phyloP scores from a whole-genome alignment of 371 early-diverging fungal species.

The Lichtheimia ramosa region DNA sequence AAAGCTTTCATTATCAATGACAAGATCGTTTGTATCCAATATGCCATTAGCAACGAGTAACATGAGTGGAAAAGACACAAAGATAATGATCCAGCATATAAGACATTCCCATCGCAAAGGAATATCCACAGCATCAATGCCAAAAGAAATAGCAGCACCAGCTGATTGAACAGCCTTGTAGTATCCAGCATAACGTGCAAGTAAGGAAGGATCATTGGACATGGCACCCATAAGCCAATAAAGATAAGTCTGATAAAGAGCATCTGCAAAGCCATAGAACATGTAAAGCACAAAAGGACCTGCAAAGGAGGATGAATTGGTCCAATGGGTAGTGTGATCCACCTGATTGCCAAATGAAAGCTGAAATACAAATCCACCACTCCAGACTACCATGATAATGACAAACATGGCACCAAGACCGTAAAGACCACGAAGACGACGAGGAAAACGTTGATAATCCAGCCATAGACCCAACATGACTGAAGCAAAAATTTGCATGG shows the following conservation, averaged over 20 bases:
- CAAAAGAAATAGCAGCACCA: slow-evolving; percentile 39
- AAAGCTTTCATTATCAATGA: neutral
- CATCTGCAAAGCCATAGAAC: slow-evolving; percentile 69
- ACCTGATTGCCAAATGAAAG: slow-evolving; percentile 37
- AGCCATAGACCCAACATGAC: slow-evolving; percentile 55
- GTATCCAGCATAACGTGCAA: slow-evolving; percentile 75
- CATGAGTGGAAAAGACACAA: slow-evolving; percentile 37
- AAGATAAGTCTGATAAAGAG: slow-evolving; percentile 68
- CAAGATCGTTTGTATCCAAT: slow-evolving; percentile 16
- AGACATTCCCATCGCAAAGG: slow-evolving; percentile 34
- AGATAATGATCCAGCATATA: slow-evolving; percentile 35
- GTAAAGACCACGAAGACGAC: slow-evolving; percentile 58
- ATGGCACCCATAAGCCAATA: slow-evolving; percentile 83
- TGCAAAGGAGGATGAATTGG: slow-evolving; percentile 26
- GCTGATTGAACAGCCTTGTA: slow-evolving; percentile 69
- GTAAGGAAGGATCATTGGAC: slow-evolving; percentile 64
- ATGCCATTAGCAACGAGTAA: slow-evolving; percentile 20
- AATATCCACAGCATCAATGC: slow-evolving; percentile 33
- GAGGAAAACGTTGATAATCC: slow-evolving; percentile 44
- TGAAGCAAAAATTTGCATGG: slow-evolving; percentile 65
- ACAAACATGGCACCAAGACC: slow-evolving; percentile 47
- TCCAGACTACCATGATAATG: slow-evolving; percentile 59
- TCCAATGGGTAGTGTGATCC: slow-evolving; percentile 23
- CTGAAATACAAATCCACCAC: slow-evolving; percentile 62
- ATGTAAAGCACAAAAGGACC: slow-evolving; percentile 68